Base-by-base conservation (phyloP, 768 basidiomycete genomes). In the Tubosaeta sp. region DNA sequence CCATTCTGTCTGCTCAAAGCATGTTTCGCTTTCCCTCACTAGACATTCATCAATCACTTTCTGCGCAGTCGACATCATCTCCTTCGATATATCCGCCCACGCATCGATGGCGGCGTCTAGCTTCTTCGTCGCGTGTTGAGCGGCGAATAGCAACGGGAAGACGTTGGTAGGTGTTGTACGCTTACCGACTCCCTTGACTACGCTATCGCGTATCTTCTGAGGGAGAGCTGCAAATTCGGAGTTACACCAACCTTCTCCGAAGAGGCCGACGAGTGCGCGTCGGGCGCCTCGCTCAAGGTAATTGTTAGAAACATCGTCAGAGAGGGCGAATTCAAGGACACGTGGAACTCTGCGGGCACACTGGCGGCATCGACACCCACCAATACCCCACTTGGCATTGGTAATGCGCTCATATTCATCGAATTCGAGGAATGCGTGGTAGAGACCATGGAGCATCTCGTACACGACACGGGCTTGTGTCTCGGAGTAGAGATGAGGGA, bases 391-490 rank as follows among this genome's bases (percentile, higher is more conserved):
- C 54, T 81, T 81, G 31, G 87, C 82, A 0, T 74, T 78, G 0
- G 87, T 90, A 57, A 87, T 75, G 12, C 74, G 72, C 57, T 92
- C 89, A 64, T 91, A 91, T 54, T 84, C 83, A n/a, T 78, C 69
- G 61, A 92, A 90, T 24, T 86, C 80, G 41, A 90, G 76, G 61
- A 86, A 88, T 2, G 89, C 86, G 60, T 90, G 90, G 69, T 87
- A 91, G 36, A 94, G 81, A 2, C 93, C 92, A 60, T 94, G 93
- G 59, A 86, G 78, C 81, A 94, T 90, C 67, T 96, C 93, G 57
- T 87, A 80, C 18, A 86, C 81, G 60, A 97, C 82, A 52, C 89
- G 81, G 0, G 87, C 84, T 59, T 91, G 88, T 38, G 88, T 77
- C 62, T 98, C 95, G 51, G 80, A 76, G 53, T 83, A 79, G 4